Percentiles rank a stretch among this genome's conserved stretches.
Conservation (phyloP, 2,329 filamentous ascomycete species). For the Geoglossum cookeanum region DNA sequence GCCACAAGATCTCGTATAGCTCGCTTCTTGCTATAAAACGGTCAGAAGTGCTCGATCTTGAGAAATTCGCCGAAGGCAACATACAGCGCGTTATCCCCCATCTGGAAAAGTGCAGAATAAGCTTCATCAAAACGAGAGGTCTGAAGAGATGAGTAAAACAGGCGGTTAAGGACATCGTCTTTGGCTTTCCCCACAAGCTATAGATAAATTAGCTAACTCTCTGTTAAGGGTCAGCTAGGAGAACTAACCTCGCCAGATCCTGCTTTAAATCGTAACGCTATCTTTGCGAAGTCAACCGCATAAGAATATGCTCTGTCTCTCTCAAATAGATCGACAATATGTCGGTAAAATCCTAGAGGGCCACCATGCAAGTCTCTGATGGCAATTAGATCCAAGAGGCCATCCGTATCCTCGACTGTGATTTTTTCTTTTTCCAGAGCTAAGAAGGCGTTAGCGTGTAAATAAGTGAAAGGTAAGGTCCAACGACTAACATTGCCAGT, state of each 20-base stretch:
- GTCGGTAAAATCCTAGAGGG: background rate
- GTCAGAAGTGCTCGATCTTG: slow-evolving; percentile 3
- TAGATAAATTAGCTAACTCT: slow-evolving; percentile 5
- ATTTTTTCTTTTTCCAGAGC: background rate
- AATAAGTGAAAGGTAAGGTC: background rate
- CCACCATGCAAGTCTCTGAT: background rate
- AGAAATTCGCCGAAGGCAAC: slow-evolving; percentile 7
- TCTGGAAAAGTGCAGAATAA: slow-evolving; percentile 56
- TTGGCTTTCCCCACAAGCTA: slow-evolving; percentile 20
- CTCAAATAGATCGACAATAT: slow-evolving; percentile 44
- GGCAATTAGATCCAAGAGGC: slow-evolving; percentile 11
- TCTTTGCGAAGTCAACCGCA: slow-evolving; percentile 64
- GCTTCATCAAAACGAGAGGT: slow-evolving; percentile 67
- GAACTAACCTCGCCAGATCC: background rate
- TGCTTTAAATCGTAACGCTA: slow-evolving; percentile 45
- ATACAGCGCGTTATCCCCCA: slow-evolving; percentile 48
- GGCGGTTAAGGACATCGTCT: slow-evolving; percentile 57
- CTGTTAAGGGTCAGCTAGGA: background rate
- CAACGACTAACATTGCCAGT: slow-evolving; percentile 44
- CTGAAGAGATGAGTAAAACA: slow-evolving; percentile 67
- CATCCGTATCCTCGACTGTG: slow-evolving; percentile 17
- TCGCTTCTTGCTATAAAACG: slow-evolving; percentile 34
- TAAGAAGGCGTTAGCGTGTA: background rate
- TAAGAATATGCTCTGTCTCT: slow-evolving; percentile 56
- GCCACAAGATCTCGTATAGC: slow-evolving; percentile 48